phyloP scores from a whole-genome alignment of 2,329 filamentous ascomycete genomes.

The Trichophyton rubrum region DNA sequence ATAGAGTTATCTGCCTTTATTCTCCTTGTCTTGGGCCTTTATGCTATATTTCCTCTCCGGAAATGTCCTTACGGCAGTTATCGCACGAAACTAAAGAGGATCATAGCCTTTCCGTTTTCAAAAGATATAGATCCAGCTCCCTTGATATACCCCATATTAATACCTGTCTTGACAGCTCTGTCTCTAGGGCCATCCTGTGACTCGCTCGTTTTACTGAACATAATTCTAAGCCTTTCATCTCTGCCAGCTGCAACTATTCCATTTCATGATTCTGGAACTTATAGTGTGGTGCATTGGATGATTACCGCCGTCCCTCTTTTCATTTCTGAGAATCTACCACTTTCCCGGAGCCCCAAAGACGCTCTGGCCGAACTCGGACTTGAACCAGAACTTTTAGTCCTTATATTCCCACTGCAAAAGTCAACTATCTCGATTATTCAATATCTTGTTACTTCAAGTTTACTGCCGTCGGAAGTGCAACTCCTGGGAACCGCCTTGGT shows the following conservation, averaged over 20 bases:
- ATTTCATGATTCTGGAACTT: constrained; percentile 44
- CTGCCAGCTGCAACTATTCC: constrained; percentile 64
- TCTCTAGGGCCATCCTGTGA: constrained; percentile 54
- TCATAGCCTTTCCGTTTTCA: constrained; percentile 50
- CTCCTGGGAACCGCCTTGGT: constrained; percentile 72
- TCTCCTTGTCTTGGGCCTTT: constrained; percentile 23
- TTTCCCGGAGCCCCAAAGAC: constrained; percentile 9
- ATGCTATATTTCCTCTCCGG: constrained; percentile 46
- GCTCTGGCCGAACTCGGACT: constrained; percentile 28
- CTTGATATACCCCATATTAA: constrained; percentile 67
- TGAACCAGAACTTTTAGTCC: constrained; percentile 46
- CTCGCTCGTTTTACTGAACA: constrained; percentile 58
- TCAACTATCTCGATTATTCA: constrained; percentile 60
- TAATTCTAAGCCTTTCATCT: constrained; percentile 67
- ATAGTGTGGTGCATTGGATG: constrained; percentile 64
- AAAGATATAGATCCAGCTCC: constrained; percentile 80
- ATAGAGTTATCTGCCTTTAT: constrained; percentile 26
- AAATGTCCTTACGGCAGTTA: constrained; percentile 22
- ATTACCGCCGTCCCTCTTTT: constrained; percentile 59
- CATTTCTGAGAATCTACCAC: constrained; percentile 31
- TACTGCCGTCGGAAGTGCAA: constrained; percentile 76
- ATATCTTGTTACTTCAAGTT: constrained; percentile 75
- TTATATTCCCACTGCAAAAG: constrained; percentile 75
- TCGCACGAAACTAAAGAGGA: constrained; percentile 21
- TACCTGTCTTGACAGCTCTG: constrained; percentile 65